Evolutionary conservation across 2,329 filamentous ascomycete genomes (phyloP).

Genomic region (Aureobasidium namibiae): DNA sequence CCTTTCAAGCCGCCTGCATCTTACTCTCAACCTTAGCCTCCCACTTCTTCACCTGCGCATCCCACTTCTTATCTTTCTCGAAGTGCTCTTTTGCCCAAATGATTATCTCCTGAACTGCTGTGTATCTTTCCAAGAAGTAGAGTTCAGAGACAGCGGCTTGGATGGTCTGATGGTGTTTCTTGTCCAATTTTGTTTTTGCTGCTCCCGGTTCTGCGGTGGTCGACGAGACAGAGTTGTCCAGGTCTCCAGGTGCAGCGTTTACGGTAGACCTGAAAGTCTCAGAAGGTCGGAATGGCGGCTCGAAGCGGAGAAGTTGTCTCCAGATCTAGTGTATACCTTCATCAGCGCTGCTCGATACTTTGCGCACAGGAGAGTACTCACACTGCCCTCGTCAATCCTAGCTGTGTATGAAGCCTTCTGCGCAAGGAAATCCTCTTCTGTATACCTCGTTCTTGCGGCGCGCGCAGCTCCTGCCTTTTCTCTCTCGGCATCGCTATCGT

Average conservation of each 20-base stretch:
- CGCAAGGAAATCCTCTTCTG: conserved; percentile 24
- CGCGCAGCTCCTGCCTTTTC: conserved; percentile 13
- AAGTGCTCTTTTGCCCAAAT: conserved; percentile 18
- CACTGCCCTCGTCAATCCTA: conserved; percentile 23
- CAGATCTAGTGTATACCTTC: conserved; percentile 5
- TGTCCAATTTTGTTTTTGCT: conserved; percentile 20
- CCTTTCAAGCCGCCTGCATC: conserved; percentile 12
- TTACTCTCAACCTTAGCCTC: conserved; percentile 16
- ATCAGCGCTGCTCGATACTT: no score
- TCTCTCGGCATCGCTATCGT: conserved; percentile 10
- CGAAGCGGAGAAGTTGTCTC: neutral
- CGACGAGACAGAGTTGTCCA: neutral
- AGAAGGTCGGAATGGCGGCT: neutral
- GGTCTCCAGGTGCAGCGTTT: neutral
- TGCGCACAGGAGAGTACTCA: conserved; percentile 11
- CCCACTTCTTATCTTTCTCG: conserved; percentile 17
- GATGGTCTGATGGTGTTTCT: conserved; percentile 29
- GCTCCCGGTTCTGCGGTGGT: neutral
- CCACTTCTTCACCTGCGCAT: conserved; percentile 3
- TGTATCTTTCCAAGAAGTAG: conserved; percentile 50
- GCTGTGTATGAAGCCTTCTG: conserved; percentile 25
- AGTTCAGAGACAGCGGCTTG: conserved; percentile 51
- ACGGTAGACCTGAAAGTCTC: neutral
- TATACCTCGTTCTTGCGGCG: conserved; percentile 25
- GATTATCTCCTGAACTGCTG: conserved; percentile 29